These are phyloP conservation scores for Chondrostereum purpureum DNA, from an alignment of 1,284 basidiomycete genomes.

Conservation along the genomic window DNA sequence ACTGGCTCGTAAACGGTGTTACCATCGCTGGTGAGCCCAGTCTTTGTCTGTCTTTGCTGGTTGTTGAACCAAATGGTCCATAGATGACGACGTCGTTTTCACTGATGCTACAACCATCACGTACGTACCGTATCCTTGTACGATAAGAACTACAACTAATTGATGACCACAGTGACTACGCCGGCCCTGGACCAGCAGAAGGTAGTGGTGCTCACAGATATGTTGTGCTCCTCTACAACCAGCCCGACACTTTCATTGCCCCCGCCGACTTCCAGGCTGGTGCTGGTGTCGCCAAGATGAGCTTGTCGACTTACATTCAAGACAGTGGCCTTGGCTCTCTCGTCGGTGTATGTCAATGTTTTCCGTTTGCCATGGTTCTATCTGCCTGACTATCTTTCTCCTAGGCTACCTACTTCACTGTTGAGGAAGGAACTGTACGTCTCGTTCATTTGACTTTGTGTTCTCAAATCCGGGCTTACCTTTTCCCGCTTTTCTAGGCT, in stretches of 20 bases:
- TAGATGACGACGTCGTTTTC: neutral
- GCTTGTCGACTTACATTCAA: conserved; percentile 45
- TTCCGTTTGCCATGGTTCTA: conserved; percentile 14
- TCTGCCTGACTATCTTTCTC: conserved; percentile 24
- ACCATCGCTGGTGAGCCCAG: conserved; percentile 35
- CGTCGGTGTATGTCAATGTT: conserved; percentile 40
- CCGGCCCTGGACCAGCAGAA: conserved; percentile 62
- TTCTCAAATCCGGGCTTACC: neutral
- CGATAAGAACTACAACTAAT: conserved; percentile 11
- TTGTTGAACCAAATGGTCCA: neutral
- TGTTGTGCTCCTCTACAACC: conserved; percentile 57
- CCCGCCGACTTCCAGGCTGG: conserved; percentile 50
- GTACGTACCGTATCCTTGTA: neutral
- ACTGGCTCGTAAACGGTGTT: conserved; percentile 75
- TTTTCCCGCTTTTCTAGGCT: too few relatives aligned
- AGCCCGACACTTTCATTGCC: conserved; percentile 55
- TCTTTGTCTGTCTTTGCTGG: neutral
- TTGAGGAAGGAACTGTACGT: conserved; percentile 51
- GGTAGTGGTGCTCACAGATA: conserved; percentile 74
- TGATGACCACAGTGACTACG: conserved; percentile 61
- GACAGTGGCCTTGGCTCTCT: conserved; percentile 49
- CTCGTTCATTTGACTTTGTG: neutral
- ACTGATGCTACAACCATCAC: neutral
- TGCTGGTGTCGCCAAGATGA: conserved; percentile 43
- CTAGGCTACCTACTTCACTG: conserved; percentile 69